Conservation (phyloP, 306 rosid genomes). For the Dryas drummondii region DNA sequence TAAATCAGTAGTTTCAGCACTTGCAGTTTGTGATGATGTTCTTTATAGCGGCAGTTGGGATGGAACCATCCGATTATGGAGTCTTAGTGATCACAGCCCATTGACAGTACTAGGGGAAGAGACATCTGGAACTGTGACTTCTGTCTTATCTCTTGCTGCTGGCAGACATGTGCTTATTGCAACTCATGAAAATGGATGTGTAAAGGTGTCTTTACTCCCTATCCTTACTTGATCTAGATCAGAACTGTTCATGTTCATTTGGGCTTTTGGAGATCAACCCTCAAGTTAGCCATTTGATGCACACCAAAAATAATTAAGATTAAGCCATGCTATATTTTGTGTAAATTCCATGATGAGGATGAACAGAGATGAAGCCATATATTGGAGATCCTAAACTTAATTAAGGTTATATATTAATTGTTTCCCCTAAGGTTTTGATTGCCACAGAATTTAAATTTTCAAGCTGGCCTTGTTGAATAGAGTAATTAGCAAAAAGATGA, state of each 20-base stretch:
- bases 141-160: constrained; percentile 61
- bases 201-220: constrained; percentile 57
- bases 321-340: background rate
- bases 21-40: constrained; percentile 58
- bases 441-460: background rate
- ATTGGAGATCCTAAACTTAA: background rate
- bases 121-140: constrained; percentile 44
- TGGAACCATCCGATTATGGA: constrained; percentile 90
- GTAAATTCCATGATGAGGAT: background rate
- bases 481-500: background rate
- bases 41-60: constrained; percentile 99
- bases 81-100: constrained; percentile 74
- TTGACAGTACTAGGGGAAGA: constrained; percentile 78
- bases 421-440: background rate
- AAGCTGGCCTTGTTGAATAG: background rate
- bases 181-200: constrained; percentile 71
- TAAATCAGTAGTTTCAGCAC: constrained; percentile 80
- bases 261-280: background rate
- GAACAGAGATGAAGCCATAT: background rate
- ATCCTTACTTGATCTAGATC: constrained; percentile 25
- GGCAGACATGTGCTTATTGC: constrained; percentile 68
- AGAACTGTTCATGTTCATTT: background rate
- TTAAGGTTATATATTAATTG: background rate
- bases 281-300: background rate
- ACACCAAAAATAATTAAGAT: background rate